Evolutionary conservation across 345 rosid genomes (phyloP), one percentile per base, ranked within the genome.

Genomic region (Rubroshorea leprosula): DNA sequence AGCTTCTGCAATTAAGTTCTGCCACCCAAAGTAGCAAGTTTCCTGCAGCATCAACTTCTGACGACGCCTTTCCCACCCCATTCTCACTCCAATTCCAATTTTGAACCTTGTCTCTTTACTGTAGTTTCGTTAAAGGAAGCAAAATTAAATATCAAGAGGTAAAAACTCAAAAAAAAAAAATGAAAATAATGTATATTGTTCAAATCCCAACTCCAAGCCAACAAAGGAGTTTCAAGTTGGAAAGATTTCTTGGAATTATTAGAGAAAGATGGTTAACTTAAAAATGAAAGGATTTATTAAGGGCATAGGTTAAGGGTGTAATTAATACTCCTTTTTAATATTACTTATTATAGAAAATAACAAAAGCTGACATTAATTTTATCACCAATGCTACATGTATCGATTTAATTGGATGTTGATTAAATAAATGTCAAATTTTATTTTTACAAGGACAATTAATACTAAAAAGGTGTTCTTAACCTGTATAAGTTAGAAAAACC

Each of bases 1-100:
- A 73, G 88, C 86, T 76, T 80, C 81, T 17, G 96, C 96, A 56
- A 92, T 81, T 82, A 86, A 71, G 78, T 89, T 86, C 73, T 84
- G 96, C 97, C 96, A 92, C 68, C 84, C 86, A 58, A 71, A 79
- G 62, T 70, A 66, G 74, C 93, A 86, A 58, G 23, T 76, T 71
- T 92, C 93, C 67, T 89, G 96, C 66, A 81, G 66, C 71, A 71
- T 67, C 64, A 57, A 76, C 81, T 54, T 83, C 70, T 80, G 79
- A 17, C 80, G 83, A 4, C 89, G 85, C 68, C 78, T 86, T 69
- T 80, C 74, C 95, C 96, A 89, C 49, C 91, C 77, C 68, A 78
- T 73, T 64, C 87, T 73, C 38, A 89, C 96, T 14, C 90, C 95
- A 25, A 55, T 64, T 38, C 82, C 89, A 55, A 89, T 92, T 70